Percentiles rank a stretch among this genome's conserved stretches.
Conservation (phyloP, 108 stramenopile genomes). For the Conticribra guillardii region DNA sequence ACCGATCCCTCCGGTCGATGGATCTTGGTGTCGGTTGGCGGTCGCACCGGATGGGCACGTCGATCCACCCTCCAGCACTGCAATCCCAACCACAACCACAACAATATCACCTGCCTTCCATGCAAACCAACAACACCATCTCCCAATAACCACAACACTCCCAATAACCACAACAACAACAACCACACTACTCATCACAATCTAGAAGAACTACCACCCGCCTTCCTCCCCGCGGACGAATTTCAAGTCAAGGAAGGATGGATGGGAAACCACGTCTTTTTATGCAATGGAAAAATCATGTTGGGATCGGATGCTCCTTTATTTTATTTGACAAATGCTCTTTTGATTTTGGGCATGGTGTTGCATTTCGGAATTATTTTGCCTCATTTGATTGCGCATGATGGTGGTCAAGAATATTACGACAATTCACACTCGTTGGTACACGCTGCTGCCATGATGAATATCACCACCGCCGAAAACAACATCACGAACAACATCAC, state of each 20-base stretch:
- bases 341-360: constrained; percentile 55
- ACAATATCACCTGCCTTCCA: neutral
- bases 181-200: neutral
- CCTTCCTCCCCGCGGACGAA: constrained; percentile 57
- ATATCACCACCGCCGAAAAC: no score
- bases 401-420: constrained; percentile 17
- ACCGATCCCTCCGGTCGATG: constrained; percentile 79
- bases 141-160: constrained; percentile 1
- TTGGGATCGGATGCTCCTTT: constrained; percentile 81
- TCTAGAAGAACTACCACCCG: constrained; percentile 26
- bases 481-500: no score
- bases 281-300: constrained; percentile 87
- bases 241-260: constrained; percentile 80
- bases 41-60: constrained; percentile 85
- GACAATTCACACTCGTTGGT: no score
- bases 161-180: constrained; percentile 13
- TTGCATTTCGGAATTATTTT: constrained; percentile 56
- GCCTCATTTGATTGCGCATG: constrained; percentile 49
- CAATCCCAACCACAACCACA: neutral
- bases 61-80: neutral
- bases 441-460: no score
- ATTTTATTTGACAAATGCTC: constrained; percentile 76
- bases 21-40: constrained; percentile 85
- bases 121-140: no score
- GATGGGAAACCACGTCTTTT: constrained; percentile 90